A percentile compares a stretch with the other conserved stretches of the same genome.
phyloP scores from a whole-genome alignment of 2,329 filamentous ascomycete species.

The Verticillium isaacii region DNA sequence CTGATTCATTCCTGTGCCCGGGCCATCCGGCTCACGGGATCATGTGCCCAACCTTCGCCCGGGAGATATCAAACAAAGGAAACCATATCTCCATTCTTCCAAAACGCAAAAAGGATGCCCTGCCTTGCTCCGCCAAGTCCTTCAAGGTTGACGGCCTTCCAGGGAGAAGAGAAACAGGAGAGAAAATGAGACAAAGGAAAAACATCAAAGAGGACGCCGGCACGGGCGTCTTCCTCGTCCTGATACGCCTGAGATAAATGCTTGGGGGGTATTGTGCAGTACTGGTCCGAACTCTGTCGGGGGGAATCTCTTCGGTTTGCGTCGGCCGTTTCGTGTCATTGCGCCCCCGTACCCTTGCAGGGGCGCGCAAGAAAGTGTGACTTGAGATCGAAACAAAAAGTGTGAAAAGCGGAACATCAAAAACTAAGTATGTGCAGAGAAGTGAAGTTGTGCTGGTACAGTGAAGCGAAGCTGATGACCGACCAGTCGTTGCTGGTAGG shows the following conservation, averaged over 20 bases:
- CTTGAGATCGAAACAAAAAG: constrained; percentile 10
- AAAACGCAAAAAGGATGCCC: background rate
- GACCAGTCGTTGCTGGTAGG: background rate
- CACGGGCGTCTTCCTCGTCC: constrained; percentile 11
- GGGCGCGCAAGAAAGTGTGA: constrained; percentile 6
- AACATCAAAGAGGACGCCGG: background rate
- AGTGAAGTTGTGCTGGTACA: constrained; percentile 5
- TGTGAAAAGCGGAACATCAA: constrained; percentile 1
- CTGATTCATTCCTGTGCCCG: constrained; percentile 7
- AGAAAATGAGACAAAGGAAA: constrained; percentile 5
- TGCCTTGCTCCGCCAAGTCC: constrained; percentile 10
- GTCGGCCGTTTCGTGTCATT: constrained; percentile 13
- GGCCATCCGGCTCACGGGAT: constrained; percentile 10
- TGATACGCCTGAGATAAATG: constrained; percentile 13
- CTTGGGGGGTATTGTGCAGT: constrained; percentile 3
- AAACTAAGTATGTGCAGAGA: constrained; percentile 7
- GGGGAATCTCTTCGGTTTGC: constrained; percentile 7
- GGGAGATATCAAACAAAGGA: constrained; percentile 3
- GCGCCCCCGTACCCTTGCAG: constrained; percentile 2
- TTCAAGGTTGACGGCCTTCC: constrained; percentile 6
- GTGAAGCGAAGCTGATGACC: background rate
- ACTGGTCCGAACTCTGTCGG: constrained; percentile 6
- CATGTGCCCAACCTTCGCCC: constrained; percentile 12
- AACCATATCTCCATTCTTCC: background rate
- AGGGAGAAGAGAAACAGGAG: constrained; percentile 3